A percentile compares a stretch with the other conserved stretches of the same genome.
These are phyloP conservation scores for Taiwanofungus camphoratus DNA, from an alignment of 1,284 basidiomycete species.

Conservation along the genomic window DNA sequence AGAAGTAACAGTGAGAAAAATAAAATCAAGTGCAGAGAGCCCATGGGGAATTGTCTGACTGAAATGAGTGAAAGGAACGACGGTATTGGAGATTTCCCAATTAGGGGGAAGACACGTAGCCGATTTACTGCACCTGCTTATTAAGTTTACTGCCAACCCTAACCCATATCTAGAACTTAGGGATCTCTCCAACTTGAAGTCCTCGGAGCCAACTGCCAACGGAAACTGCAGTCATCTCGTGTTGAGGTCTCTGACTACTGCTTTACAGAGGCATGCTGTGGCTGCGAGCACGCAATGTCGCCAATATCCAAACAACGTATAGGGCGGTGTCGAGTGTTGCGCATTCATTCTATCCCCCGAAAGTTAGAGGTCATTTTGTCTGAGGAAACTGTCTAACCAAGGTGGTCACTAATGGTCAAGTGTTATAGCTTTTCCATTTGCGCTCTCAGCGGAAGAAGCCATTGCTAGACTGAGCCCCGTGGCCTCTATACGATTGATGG, in stretches of 20 bases:
- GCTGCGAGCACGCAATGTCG: too few species aligned
- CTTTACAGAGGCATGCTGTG: too few species aligned
- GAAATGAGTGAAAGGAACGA: background rate
- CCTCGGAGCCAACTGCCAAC: too few species aligned
- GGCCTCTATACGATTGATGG: conserved; percentile 20
- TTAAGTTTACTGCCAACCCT: background rate
- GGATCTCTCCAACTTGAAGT: too few species aligned
- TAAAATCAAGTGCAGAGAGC: background rate
- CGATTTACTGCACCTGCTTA: background rate
- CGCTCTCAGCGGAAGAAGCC: conserved; percentile 29
- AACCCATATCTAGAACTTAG: background rate
- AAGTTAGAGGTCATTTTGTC: conserved; percentile 37
- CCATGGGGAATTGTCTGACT: too few species aligned
- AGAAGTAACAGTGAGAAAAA: conserved; percentile 21
- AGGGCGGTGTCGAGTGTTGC: too few species aligned
- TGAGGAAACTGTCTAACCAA: too few species aligned
- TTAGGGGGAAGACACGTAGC: background rate
- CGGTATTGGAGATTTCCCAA: background rate
- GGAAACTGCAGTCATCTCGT: too few species aligned
- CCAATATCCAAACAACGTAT: too few species aligned
- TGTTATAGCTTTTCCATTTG: conserved; percentile 34
- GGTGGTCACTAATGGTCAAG: conserved; percentile 4
- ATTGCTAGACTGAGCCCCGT: conserved; percentile 22
- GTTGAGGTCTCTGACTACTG: too few species aligned
- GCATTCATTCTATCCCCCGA: too few species aligned